Evolutionary conservation across 495 filamentous ascomycete species (phyloP), one percentile per base, ranked within the genome.

Genomic region (Choiromyces venosus): DNA sequence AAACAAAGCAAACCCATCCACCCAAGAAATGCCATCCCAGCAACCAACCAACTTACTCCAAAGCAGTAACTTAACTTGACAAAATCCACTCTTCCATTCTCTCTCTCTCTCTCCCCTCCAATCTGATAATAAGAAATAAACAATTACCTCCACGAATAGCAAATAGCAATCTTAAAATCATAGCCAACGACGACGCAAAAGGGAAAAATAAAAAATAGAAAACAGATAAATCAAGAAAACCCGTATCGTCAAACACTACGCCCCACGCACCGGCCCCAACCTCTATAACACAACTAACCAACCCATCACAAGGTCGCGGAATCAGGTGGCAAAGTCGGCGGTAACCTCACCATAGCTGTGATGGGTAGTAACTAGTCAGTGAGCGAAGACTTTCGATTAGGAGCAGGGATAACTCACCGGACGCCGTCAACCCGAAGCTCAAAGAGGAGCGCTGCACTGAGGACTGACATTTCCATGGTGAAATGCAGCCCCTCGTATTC

Each of bases 401-500:
- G 42, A 40, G n/a, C 56, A 67, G 39, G 56, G 16, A 38, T 65
- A 8, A 52, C 70, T 69, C 91, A 92, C 80, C 89, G 82, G 37
- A 91, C 87, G 3, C 90, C 90, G 79, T 92, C 90, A 37, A 92
- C 90, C 81, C 89, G 90, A 65, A 92, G 79, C 83, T 92, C 90
- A 82, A 92, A 92, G 25, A 89, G 85, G 71, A 92, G 76, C 10
- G 88, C 88, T 0, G 90, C 90, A 73, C 88, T 90, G 75, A 91
- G 87, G 65, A 92, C 89, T 73, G 87, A 88, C 90, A 92, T 92
- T 82, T 92, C 89, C 52, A 92, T 87, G 6, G 89, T 91, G 74
- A 92, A 92, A 75, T 92, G 90, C 56, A 92, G 82, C 74, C 91
- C 91, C 75, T 91, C 89, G 78, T 92, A 92, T 81, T 92, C 90